Evolutionary conservation across 768 basidiomycete species (phyloP), one percentile per base, ranked within the genome.

Genomic region (Austroboletus eburneus): DNA sequence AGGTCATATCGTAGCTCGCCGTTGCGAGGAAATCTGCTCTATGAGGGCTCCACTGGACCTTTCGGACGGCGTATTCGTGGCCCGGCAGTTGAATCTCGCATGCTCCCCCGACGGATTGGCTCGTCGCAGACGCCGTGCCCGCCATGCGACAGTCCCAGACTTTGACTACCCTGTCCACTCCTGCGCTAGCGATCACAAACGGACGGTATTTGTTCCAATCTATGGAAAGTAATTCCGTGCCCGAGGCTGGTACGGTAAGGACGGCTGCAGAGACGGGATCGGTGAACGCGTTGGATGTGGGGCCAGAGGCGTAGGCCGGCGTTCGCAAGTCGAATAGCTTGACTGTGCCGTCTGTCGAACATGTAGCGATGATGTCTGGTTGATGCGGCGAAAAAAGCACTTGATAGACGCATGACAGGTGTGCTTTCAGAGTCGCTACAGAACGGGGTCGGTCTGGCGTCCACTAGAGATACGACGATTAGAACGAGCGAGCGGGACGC

Each of bases 131-230:
- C 4, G 73, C 74, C 1, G 75, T 59, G 56, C 83, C 78, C 39
- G 89, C 74, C 87, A 91, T 91, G 33, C 92, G 82, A 58, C 88
- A 85, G 61, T 95, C 91, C 86, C 91, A 93, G 13, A 91, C 72
- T 53, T 81, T 83, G 46, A 83, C 73, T 12, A 72, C 57, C 62
- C 83, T 86, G 66, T 94, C 91, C 23, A 92, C 87, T 24, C 86
- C 85, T 2, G 76, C 83, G 51, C 81, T 88, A 2, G 89, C 91
- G 45, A 94, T 70, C 10, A 83, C 66, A 57, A 82, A 80, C 7
- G 87, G 86, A 3, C 79, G 78, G 62, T 94, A 95, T 63, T 95
- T 95, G 66, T 95, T 95, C 90, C 91, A 95, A 55, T 94, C 92
- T 25, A 93, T 63, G 4, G 85, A 75, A 20, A 95, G 78, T 10